Percentiles rank a stretch among this genome's conserved stretches.
These are phyloP conservation scores for Zygnema circumcarinatum DNA, from an alignment of 139 green algal species.

Conservation along the genomic window DNA sequence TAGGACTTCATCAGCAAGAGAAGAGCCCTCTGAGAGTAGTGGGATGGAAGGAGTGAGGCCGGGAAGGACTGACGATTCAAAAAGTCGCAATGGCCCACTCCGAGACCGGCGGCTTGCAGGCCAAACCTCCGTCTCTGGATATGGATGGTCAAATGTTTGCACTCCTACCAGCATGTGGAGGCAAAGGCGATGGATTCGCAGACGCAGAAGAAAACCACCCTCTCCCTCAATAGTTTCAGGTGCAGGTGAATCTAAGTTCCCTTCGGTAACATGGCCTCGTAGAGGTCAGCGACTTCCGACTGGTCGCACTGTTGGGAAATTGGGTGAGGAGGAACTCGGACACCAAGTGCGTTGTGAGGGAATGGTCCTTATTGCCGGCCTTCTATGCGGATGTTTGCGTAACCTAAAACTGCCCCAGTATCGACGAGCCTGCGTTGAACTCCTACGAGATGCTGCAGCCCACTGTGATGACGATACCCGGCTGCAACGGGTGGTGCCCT, in stretches of 20 bases:
- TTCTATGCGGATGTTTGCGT: constrained; percentile 86
- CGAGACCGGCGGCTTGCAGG: neutral
- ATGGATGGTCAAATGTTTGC: neutral
- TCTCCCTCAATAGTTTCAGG: neutral
- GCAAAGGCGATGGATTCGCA: constrained; percentile 48
- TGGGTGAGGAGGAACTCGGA: constrained; percentile 1
- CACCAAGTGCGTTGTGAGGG: constrained; percentile 20
- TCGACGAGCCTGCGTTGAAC: constrained; percentile 68
- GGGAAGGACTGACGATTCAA: neutral
- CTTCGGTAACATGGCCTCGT: no score
- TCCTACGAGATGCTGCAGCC: constrained; percentile 69
- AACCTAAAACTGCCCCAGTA: constrained; percentile 71
- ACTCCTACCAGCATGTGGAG: constrained; percentile 27
- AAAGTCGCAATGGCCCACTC: neutral
- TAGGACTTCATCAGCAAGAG: neutral
- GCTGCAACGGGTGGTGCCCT: constrained; percentile 80
- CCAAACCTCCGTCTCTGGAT: neutral
- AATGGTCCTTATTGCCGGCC: constrained; percentile 70
- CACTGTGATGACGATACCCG: constrained; percentile 75
- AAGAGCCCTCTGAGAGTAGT: neutral
- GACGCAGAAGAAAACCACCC: constrained; percentile 7
- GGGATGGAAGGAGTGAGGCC: neutral
- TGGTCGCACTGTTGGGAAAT: neutral
- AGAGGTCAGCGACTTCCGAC: no score
- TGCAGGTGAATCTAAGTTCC: neutral